phyloP scores from a whole-genome alignment of 73 alveolate genomes.

The Paramecium tetraurelia region DNA sequence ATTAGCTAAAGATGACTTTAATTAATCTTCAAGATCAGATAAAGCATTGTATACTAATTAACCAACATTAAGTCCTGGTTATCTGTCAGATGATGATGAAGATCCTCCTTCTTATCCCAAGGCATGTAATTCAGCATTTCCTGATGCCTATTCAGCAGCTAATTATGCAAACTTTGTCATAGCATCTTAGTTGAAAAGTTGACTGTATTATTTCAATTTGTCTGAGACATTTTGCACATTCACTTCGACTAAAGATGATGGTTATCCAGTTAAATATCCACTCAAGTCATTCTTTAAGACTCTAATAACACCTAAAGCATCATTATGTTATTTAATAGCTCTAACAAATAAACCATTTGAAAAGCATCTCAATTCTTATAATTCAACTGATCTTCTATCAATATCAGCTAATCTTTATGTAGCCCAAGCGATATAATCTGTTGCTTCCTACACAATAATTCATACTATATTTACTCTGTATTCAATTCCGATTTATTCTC shows the following conservation, averaged over 20 bases:
- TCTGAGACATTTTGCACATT: conserved; percentile 24
- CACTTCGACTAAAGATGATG: conserved; percentile 12
- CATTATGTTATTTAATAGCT: conserved; percentile 29
- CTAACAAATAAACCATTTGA: conserved; percentile 6
- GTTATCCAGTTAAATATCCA: conserved; percentile 40
- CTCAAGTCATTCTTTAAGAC: neutral
- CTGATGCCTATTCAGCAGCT: conserved; percentile 39
- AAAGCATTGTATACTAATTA: neutral
- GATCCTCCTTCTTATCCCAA: neutral
- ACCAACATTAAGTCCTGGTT: conserved; percentile 3
- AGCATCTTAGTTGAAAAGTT: conserved; percentile 16
- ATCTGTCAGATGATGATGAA: neutral
- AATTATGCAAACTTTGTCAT: conserved; percentile 6
- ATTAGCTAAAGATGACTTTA: neutral
- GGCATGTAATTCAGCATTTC: conserved; percentile 45
- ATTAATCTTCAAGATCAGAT: conserved; percentile 31
- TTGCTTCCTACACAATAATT: neutral
- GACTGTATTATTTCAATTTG: conserved; percentile 2
- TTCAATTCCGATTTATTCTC: conserved; percentile 3
- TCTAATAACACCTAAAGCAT: conserved; percentile 11
- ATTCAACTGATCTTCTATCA: conserved; percentile 37
- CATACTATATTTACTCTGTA: neutral
- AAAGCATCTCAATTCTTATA: conserved; percentile 20
- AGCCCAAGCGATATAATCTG: conserved; percentile 17
- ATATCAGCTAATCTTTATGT: conserved; percentile 24